Evolutionary conservation across 352 stramenopile species (phyloP).

Genomic region (Aphanomyces invadans): DNA sequence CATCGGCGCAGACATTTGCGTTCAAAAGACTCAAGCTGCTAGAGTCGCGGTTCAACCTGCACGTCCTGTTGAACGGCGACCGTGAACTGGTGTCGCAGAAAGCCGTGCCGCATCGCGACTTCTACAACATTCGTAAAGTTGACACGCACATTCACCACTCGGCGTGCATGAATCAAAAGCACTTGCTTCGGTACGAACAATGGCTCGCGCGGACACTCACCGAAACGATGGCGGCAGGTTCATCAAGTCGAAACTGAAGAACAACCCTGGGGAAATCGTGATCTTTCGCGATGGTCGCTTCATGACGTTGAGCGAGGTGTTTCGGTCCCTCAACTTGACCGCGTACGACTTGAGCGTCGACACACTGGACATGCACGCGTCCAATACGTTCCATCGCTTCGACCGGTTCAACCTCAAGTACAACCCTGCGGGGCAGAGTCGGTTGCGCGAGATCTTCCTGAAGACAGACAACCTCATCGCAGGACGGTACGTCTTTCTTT

Average conservation of each 20-base stretch:
- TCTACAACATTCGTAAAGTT: slow-evolving; percentile 97
- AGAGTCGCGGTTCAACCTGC: slow-evolving; percentile 92
- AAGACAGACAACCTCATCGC: slow-evolving; percentile 98
- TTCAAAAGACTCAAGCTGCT: slow-evolving; percentile 87
- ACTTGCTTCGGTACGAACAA: slow-evolving; percentile 77
- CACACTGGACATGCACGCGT: slow-evolving; percentile 98
- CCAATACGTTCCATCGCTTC: slow-evolving; percentile 99
- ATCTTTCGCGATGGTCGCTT: slow-evolving; percentile 93
- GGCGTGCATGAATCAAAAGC: slow-evolving; percentile 95
- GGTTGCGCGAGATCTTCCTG: slow-evolving; percentile 97
- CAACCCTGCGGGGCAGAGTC: slow-evolving; percentile 91
- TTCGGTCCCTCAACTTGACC: slow-evolving; percentile 89
- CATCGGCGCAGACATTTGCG: slow-evolving; percentile 32
- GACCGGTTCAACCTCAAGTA: slow-evolving; percentile 99
- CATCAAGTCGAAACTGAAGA: slow-evolving; percentile 77
- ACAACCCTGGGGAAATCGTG: slow-evolving; percentile 87
- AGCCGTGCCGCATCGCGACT: slow-evolving; percentile 95
- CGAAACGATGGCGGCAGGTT: slow-evolving; percentile 69
- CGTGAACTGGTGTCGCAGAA: slow-evolving; percentile 93
- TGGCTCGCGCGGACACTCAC: too few species aligned
- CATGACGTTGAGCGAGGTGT: slow-evolving; percentile 94
- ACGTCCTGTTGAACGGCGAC: slow-evolving; percentile 94
- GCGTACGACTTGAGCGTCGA: slow-evolving; percentile 98
- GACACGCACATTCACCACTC: slow-evolving; percentile 99
- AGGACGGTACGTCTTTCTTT: slow-evolving; percentile 58